Evolutionary conservation across 805 yeast genomes (phyloP), one percentile per base, ranked within the genome.

Genomic region (Sugiyamaella qingdaonensis): DNA sequence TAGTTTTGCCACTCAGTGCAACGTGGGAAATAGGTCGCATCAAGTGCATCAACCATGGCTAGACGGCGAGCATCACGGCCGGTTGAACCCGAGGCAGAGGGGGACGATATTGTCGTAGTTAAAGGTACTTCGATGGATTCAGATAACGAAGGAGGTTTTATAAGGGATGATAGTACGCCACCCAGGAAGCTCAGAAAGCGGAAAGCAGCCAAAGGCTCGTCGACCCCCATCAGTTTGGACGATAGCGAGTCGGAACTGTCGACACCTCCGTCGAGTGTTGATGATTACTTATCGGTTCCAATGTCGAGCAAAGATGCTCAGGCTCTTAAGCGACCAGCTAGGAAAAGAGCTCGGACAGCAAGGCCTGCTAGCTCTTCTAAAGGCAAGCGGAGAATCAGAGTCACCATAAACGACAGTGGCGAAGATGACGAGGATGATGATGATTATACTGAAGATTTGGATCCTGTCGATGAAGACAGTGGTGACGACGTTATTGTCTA

Each of bases 271-370:
- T 43, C 39, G 10, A 43, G 52, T 14, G 46, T 43, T 34, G 48
- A 42, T 9, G 52, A 43, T 16, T 39, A 49, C 27, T 27, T 43
- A 10, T 11, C 16, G 3, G 18, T 49, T 10, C 49, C 49, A 3
- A 49, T 49, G 49, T 49, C 49, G 10, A 44, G 52, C 33, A 34
- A 34, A 43, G 24, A 43, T 46, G 39, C 43, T 46, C 27, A 48
- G 45, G 32, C 24, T 48, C 19, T 32, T n/a, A 33, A 29, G 11
- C 14, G 18, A 14, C 18, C n/a, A 3, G 5, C n/a, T 2, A 10
- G 21, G 49, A 18, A 10, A 8, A 10, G 19, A 10, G 14, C 29
- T 10, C 42, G 48, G 14, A 43, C 21, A 11, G 52, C 42, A 9
- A 49, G 39, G 18, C 16, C 49, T 4, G 29, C 29, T 7, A 24